These are phyloP conservation scores for Ambrosia hybrid DNA, from an alignment of 140 eudicot genomes.

Conservation along the genomic window DNA sequence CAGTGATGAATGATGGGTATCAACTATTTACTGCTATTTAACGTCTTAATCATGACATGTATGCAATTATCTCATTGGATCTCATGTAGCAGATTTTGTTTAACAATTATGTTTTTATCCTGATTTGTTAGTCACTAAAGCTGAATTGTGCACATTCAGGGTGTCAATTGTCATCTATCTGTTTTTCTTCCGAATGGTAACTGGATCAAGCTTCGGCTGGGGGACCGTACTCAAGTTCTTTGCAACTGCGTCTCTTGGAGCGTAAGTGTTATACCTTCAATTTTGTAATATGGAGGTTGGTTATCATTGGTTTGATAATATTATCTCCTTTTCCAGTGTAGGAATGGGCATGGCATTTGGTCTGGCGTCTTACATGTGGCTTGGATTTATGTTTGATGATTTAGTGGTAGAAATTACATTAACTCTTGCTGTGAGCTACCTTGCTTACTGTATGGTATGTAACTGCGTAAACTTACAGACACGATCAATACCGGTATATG, in stretches of 20 bases:
- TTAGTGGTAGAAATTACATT: conserved; percentile 81
- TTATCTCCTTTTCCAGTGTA: conserved; percentile 50
- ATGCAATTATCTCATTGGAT: not conserved
- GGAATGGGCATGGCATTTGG: conserved; percentile 92
- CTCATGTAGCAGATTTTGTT: not conserved
- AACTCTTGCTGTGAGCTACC: conserved; percentile 92
- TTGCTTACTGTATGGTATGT: conserved; percentile 77
- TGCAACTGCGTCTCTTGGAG: conserved; percentile 80
- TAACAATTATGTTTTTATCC: not conserved
- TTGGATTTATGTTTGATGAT: conserved; percentile 88
- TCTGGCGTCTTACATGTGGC: conserved; percentile 81
- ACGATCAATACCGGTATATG: not conserved
- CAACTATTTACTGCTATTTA: conserved; percentile 4
- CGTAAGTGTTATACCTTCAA: conserved; percentile 56
- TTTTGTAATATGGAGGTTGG: not conserved
- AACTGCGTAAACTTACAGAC: conserved; percentile 1
- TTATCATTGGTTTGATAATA: conserved; percentile 16
- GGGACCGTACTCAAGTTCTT: conserved; percentile 65
- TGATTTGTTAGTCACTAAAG: not conserved
- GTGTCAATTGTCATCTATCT: conserved; percentile 86
- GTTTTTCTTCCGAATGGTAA: conserved; percentile 76
- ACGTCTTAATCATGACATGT: not conserved
- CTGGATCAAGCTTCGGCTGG: conserved; percentile 68
- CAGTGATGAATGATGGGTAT: conserved; percentile 97
- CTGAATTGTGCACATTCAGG: conserved; percentile 43